Percentiles rank a stretch among this genome's conserved stretches.
Evolutionary conservation across 148 eudicot species (phyloP).

Genomic region (Rhododendron ferrugineum): DNA sequence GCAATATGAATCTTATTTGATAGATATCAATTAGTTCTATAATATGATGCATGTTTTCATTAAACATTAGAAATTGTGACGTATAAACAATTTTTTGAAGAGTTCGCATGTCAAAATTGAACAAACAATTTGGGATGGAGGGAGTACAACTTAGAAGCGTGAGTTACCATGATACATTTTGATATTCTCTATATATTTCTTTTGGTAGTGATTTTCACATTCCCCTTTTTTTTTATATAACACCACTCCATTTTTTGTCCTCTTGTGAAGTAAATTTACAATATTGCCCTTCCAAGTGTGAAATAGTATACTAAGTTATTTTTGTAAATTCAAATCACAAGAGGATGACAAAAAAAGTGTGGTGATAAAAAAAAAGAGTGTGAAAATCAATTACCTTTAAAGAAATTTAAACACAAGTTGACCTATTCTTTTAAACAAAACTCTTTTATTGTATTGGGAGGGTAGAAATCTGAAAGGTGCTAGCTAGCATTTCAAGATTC

Average conservation of each 20-base stretch:
- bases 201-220: background rate
- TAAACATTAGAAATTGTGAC: too few relatives aligned
- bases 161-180: background rate
- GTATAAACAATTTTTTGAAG: too few relatives aligned
- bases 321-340: background rate
- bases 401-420: background rate
- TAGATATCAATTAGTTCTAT: too few relatives aligned
- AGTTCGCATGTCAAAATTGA: too few relatives aligned
- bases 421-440: background rate
- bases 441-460: background rate
- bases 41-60: too few relatives aligned
- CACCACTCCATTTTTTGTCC: too few relatives aligned
- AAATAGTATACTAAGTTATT: too few relatives aligned
- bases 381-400: background rate
- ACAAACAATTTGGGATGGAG: too few relatives aligned
- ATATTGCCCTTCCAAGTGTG: background rate
- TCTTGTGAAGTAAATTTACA: background rate
- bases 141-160: too few relatives aligned
- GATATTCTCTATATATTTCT: background rate
- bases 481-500: background rate
- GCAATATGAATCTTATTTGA: too few relatives aligned
- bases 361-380: too few relatives aligned
- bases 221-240: background rate
- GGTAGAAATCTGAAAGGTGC: background rate
- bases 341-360: background rate